phyloP scores from a whole-genome alignment of 495 filamentous ascomycete species.

The Chaetomium tenue region DNA sequence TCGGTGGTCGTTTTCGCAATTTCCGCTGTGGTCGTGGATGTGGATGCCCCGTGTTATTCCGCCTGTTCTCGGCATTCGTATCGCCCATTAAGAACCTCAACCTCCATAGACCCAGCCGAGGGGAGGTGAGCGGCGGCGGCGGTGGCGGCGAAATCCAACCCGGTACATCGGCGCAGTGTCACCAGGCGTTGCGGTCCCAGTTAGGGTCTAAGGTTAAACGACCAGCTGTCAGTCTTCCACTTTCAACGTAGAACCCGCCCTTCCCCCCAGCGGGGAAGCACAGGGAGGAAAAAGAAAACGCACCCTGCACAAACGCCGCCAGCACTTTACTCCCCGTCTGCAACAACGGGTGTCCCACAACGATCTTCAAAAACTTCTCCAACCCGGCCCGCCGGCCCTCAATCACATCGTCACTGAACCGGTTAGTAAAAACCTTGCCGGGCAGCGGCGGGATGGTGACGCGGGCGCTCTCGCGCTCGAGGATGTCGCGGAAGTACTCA shows the following conservation, averaged over 20 bases:
- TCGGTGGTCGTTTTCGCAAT: slow-evolving; percentile 48
- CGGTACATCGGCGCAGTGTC: slow-evolving; percentile 27
- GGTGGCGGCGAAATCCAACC: background rate
- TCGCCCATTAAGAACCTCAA: background rate
- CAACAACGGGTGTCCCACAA: slow-evolving; percentile 91
- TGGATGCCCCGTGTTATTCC: slow-evolving; percentile 20
- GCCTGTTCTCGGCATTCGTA: background rate
- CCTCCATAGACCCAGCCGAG: background rate
- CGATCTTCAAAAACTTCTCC: slow-evolving; percentile 95
- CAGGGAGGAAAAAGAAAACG: slow-evolving; percentile 33
- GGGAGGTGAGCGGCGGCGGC: background rate
- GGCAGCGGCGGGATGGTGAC: slow-evolving; percentile 95
- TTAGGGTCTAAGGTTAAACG: slow-evolving; percentile 61
- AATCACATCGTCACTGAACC: slow-evolving; percentile 97
- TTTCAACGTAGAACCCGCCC: background rate
- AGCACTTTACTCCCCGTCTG: slow-evolving; percentile 98
- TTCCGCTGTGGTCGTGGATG: slow-evolving; percentile 46
- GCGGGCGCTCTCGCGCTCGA: slow-evolving; percentile 89
- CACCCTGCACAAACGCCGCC: slow-evolving; percentile 93
- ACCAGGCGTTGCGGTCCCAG: slow-evolving; percentile 80
- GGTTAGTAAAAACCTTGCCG: slow-evolving; percentile 97
- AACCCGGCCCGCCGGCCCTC: slow-evolving; percentile 89
- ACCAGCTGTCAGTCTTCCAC: background rate
- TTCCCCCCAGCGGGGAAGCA: no score
- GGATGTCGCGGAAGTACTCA: slow-evolving; percentile 96